phyloP scores from a whole-genome alignment of 371 early-diverging fungal species.

The Phascolomyces articulosus region DNA sequence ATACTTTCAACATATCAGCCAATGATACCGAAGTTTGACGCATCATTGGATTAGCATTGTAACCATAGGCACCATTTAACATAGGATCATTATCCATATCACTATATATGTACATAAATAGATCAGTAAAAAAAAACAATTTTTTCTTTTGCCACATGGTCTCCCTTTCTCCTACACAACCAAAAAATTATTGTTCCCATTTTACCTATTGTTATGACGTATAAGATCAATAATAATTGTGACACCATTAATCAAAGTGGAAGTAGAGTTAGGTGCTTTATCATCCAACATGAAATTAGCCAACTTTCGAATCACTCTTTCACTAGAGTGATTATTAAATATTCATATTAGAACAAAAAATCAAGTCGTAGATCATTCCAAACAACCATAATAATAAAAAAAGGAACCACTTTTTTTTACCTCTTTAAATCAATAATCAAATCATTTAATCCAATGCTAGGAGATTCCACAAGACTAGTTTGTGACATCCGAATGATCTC shows the following conservation, averaged over 20 bases:
- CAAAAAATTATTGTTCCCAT: not conserved
- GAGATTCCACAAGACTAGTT: constrained; percentile 70
- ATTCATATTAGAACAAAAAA: no score
- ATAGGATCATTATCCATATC: constrained; percentile 42
- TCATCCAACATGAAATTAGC: constrained; percentile 88
- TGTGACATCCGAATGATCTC: constrained; percentile 92
- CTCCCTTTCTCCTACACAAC: not conserved
- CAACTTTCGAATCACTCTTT: constrained; percentile 66
- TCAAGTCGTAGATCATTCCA: not conserved
- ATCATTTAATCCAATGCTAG: constrained; percentile 71
- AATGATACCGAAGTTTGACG: constrained; percentile 42
- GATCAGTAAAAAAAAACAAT: no score
- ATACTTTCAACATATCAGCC: constrained; percentile 80
- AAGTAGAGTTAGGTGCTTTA: constrained; percentile 75
- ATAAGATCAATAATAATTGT: constrained; percentile 96
- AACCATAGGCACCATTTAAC: constrained; percentile 27
- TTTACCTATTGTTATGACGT: constrained; percentile 81
- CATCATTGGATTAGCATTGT: constrained; percentile 21
- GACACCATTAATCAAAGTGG: constrained; percentile 88
- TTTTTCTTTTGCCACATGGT: not conserved
- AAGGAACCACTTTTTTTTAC: no score
- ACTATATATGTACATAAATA: constrained; percentile 6
- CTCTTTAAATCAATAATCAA: constrained; percentile 81
- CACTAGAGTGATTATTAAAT: constrained; percentile 44
- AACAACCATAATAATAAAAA: not conserved